phyloP scores from a whole-genome alignment of 2,329 filamentous ascomycete genomes.

The Sarocladiaceae sp. region DNA sequence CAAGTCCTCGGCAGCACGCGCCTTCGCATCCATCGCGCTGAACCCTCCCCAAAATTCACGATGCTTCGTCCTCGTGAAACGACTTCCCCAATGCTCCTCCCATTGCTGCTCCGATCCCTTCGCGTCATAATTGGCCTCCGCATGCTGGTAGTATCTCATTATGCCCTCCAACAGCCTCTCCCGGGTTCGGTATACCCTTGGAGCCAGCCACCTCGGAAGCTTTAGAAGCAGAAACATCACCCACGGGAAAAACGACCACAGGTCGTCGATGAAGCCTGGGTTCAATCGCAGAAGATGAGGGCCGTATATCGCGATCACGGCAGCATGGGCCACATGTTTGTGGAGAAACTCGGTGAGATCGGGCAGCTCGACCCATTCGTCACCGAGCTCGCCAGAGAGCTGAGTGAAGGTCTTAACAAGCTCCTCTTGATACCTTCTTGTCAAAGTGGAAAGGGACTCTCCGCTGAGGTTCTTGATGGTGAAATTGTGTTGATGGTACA shows the following conservation, averaged over 20 bases:
- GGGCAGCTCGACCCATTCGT: slow-evolving; percentile 16
- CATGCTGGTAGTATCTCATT: slow-evolving; percentile 10
- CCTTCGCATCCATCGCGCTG: neutral
- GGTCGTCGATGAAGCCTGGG: slow-evolving; percentile 18
- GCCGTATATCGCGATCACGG: slow-evolving; percentile 18
- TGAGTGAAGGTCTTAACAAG: neutral
- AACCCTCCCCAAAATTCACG: neutral
- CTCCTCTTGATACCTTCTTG: neutral
- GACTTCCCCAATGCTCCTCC: slow-evolving; percentile 21
- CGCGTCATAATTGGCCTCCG: slow-evolving; percentile 16
- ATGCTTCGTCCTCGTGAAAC: neutral
- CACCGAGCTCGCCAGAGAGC: neutral
- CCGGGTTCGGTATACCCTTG: slow-evolving; percentile 12
- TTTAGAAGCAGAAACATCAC: slow-evolving; percentile 16
- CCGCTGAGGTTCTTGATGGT: neutral
- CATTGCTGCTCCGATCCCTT: slow-evolving; percentile 5
- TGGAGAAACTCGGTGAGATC: slow-evolving; percentile 15
- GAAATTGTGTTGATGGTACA: neutral
- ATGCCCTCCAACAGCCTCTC: slow-evolving; percentile 15
- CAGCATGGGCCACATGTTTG: slow-evolving; percentile 16
- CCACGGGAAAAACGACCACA: slow-evolving; percentile 20
- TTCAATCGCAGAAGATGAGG: slow-evolving; percentile 17
- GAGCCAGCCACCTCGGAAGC: slow-evolving; percentile 17
- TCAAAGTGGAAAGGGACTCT: neutral
- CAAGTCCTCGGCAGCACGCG: slow-evolving; percentile 1